Evolutionary conservation across 148 eudicot genomes (phyloP).

Genomic region (Vaccinium macrocarpon): DNA sequence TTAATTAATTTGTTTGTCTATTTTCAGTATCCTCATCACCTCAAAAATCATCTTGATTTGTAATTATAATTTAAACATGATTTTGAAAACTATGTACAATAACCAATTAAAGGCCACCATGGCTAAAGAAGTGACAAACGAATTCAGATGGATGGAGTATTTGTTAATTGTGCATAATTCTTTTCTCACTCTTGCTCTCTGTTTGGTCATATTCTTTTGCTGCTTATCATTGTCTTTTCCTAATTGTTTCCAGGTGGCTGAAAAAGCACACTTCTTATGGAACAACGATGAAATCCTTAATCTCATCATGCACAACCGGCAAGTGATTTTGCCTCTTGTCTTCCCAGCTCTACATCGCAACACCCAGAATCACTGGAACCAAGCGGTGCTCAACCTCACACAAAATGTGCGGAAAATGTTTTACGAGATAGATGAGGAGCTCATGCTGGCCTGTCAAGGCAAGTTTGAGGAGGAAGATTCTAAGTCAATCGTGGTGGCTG

Average conservation of each 20-base stretch:
- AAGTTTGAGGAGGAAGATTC: conserved; percentile 38
- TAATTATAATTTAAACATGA: neutral
- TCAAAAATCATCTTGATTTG: neutral
- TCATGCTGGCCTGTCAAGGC: conserved; percentile 33
- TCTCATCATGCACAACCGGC: conserved; percentile 42
- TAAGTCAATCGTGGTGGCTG: conserved; percentile 24
- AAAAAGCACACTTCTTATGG: conserved; percentile 43
- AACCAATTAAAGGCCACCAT: neutral
- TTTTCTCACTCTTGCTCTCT: neutral
- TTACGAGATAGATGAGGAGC: conserved; percentile 41
- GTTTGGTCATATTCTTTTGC: neutral
- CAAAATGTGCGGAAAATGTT: conserved; percentile 44
- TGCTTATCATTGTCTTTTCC: neutral
- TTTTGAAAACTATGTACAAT: neutral
- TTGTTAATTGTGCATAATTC: neutral
- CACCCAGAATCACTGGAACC: conserved; percentile 45
- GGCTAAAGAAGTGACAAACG: neutral
- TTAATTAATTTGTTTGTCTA: neutral
- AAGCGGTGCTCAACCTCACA: conserved; percentile 43
- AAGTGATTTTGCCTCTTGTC: conserved; percentile 42
- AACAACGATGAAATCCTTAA: conserved; percentile 47
- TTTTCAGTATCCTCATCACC: neutral
- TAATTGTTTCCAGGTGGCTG: conserved; percentile 41
- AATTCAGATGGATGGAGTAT: neutral
- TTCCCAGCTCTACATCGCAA: conserved; percentile 37